Base-by-base conservation (phyloP, 345 rosid species). In the Durio zibethinus region DNA sequence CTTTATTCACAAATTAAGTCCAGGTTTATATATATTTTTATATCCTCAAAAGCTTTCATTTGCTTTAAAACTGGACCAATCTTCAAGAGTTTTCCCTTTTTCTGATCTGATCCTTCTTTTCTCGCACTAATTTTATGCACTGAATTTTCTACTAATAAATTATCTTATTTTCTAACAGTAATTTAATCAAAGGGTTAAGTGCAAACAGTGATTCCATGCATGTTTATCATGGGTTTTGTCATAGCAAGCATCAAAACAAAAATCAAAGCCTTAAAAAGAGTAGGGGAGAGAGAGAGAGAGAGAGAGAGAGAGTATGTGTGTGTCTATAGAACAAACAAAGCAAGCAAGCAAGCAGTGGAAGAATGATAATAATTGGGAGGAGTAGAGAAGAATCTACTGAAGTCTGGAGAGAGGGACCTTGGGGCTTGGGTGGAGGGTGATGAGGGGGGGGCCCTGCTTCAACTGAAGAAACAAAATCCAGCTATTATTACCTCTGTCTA, bases 401-500 rank as follows among this genome's bases (percentile, higher is more conserved):
- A 64, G 65, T 21, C 18, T 31, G 36, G 7, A 43, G 73, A 8
- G 29, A 15, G 33, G 16, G 57, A 40, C 3, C 3, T 10, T 43
- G 3, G 14, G 31, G 2, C 50, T 23, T 36, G 52, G 57, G 36
- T 36, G 54, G 65, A 8, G 67, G 73, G 35, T 36, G n/a, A 3
- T 6, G 0, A 27, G 67, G 66, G 12, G 69, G 81, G 83, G 64
- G 0, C 54, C 80, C 85, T 79, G 84, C 76, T 80, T 76, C 79
- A 82, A 80, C 81, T 72, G 76, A 72, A 72, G 82, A 80, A 77
- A 84, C 88, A 86, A 82, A 84, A 80, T 76, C 78, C 81, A 75
- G 73, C 83, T 50, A 82, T 81, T 69, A 84, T 84, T 80, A 66
- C 83, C 50, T 74, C 77, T 88, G 88, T 86, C 89, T 83, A 72